Conservation (phyloP, 2,329 filamentous ascomycete genomes). For the Ascochyta koolunga region DNA sequence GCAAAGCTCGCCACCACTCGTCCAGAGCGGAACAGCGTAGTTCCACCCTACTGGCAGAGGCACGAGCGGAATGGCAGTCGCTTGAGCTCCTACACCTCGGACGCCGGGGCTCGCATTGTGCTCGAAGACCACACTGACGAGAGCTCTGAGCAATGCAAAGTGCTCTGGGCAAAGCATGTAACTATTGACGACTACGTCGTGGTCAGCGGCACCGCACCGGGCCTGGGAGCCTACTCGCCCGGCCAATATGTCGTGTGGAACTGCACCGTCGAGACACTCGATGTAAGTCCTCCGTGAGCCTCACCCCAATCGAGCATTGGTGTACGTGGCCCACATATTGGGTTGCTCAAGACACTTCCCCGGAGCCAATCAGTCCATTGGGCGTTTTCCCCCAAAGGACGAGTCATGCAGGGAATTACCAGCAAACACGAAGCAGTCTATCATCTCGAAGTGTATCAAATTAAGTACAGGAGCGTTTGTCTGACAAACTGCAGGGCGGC, state of each 20-base stretch:
- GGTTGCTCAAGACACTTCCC: constrained; percentile 9
- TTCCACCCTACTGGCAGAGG: constrained; percentile 57
- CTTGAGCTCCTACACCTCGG: constrained; percentile 43
- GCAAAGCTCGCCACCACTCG: constrained; percentile 29
- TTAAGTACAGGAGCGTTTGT: background rate
- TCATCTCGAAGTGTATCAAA: constrained; percentile 1
- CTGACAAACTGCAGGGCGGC: constrained; percentile 53
- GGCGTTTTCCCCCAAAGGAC: constrained; percentile 8
- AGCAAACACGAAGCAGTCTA: constrained; percentile 6
- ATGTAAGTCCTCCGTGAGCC: constrained; percentile 60
- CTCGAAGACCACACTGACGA: constrained; percentile 70
- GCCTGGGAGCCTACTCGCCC: constrained; percentile 73
- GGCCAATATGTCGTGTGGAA: constrained; percentile 78
- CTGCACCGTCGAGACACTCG: constrained; percentile 83
- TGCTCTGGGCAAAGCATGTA: constrained; percentile 68
- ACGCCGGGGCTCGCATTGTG: constrained; percentile 56
- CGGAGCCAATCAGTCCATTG: constrained; percentile 25
- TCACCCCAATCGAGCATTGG: constrained; percentile 18
- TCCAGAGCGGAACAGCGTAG: constrained; percentile 41
- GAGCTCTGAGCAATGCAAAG: constrained; percentile 60
- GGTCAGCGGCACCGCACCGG: constrained; percentile 62
- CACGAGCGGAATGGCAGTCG: constrained; percentile 49
- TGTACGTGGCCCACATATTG: constrained; percentile 20
- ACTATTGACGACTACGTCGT: constrained; percentile 67
- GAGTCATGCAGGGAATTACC: constrained; percentile 19